phyloP scores from a whole-genome alignment of 148 eudicot genomes.

The Rhododendron kiyosumense region DNA sequence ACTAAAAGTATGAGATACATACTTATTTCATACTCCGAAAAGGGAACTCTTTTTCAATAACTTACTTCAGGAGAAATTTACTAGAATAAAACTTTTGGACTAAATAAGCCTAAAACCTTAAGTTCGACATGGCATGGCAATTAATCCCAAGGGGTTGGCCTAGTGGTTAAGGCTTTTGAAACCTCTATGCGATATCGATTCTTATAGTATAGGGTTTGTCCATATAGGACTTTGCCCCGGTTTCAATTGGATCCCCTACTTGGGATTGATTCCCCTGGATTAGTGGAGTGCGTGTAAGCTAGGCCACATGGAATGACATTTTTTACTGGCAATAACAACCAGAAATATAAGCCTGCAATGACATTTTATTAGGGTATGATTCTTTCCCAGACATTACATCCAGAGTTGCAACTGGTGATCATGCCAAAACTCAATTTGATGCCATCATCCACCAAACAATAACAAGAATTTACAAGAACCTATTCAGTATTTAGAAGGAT shows the following conservation, averaged over 20 bases:
- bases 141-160: neutral
- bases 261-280: neutral
- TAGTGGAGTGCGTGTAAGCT: neutral
- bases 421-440: neutral
- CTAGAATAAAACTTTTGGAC: neutral
- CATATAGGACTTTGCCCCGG: neutral
- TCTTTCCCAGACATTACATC: neutral
- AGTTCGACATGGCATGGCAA: neutral
- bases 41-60: no score
- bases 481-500: neutral
- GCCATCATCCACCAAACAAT: constrained; percentile 1
- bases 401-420: neutral
- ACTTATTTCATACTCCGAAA: neutral
- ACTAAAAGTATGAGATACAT: no score
- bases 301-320: neutral
- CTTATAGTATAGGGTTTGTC: neutral
- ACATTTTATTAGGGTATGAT: neutral
- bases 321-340: neutral
- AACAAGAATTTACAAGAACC: neutral
- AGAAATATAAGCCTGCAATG: neutral
- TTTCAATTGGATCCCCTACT: neutral
- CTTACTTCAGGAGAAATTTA: no score
- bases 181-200: neutral
- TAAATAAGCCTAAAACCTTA: neutral
- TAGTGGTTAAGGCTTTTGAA: no score